These are phyloP conservation scores for Emergomyces africanus DNA, from an alignment of 2,329 filamentous ascomycete genomes.

Conservation along the genomic window DNA sequence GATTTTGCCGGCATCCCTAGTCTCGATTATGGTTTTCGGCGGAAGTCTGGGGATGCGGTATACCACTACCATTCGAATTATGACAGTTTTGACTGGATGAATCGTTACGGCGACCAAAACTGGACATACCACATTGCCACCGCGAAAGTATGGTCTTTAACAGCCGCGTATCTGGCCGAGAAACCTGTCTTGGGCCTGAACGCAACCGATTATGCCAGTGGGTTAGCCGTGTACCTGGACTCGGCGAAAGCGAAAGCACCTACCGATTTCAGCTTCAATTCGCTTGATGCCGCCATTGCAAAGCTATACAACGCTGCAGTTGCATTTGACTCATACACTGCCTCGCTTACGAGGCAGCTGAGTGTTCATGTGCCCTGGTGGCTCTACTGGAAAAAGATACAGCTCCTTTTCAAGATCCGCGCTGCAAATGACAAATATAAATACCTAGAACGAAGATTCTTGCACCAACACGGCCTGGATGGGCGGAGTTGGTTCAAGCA, in stretches of 20 bases:
- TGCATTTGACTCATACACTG: conserved; percentile 40
- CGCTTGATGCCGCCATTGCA: conserved; percentile 37
- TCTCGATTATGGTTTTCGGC: conserved; percentile 49
- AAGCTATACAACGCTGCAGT: conserved; percentile 37
- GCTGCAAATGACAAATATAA: conserved; percentile 72
- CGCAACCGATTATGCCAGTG: conserved; percentile 50
- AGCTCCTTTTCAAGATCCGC: conserved; percentile 50
- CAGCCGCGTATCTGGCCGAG: conserved; percentile 49
- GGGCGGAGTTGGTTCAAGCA: conserved; percentile 85
- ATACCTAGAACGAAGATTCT: conserved; percentile 64
- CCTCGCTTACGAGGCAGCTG: conserved; percentile 36
- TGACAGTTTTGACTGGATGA: conserved; percentile 77
- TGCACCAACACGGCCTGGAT: conserved; percentile 65
- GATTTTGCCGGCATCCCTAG: conserved; percentile 56
- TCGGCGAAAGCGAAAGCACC: conserved; percentile 14
- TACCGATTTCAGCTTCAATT: conserved; percentile 27
- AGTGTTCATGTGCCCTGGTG: conserved; percentile 59
- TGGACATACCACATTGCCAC: conserved; percentile 50
- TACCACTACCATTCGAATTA: conserved; percentile 80
- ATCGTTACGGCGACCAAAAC: conserved; percentile 55
- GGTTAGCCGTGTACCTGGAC: conserved; percentile 36
- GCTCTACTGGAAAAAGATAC: conserved; percentile 56
- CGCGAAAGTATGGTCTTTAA: conserved; percentile 52
- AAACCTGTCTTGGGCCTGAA: conserved; percentile 51
- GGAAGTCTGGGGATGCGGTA: conserved; percentile 31